phyloP scores from a whole-genome alignment of 2,329 filamentous ascomycete species.

The Trichothecium roseum region DNA sequence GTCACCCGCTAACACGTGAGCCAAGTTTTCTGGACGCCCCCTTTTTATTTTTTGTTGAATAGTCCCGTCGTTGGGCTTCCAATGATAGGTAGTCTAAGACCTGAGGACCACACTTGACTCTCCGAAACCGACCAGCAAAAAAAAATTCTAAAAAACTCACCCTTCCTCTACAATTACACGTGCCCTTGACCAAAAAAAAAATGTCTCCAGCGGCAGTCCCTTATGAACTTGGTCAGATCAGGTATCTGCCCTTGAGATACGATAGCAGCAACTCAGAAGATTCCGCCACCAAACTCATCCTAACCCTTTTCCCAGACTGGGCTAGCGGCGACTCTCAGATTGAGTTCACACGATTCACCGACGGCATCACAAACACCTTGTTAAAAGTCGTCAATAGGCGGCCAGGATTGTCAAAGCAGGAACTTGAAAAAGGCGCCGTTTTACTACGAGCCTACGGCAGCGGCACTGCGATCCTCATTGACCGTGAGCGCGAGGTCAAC shows the following conservation, averaged over 20 bases:
- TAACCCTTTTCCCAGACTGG: conserved; percentile 79
- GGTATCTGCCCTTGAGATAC: conserved; percentile 67
- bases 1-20: too few relatives aligned
- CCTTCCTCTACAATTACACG: not conserved
- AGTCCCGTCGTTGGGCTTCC: too few relatives aligned
- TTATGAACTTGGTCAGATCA: conserved; percentile 34
- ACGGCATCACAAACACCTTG: conserved; percentile 95
- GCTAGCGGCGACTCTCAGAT: conserved; percentile 60
- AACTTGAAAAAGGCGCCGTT: conserved; percentile 75
- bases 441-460: conserved; percentile 89
- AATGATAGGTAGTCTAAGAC: too few relatives aligned
- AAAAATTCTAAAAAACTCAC: too few relatives aligned
- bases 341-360: conserved; percentile 84
- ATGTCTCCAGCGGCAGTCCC: conserved; percentile 23
- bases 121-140: too few relatives aligned
- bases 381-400: conserved; percentile 65
- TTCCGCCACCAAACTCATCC: conserved; percentile 70
- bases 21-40: too few relatives aligned
- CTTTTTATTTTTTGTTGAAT: too few relatives aligned
- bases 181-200: conserved; percentile 4
- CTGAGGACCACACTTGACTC: too few relatives aligned
- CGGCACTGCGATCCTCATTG: conserved; percentile 89
- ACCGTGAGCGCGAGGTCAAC: conserved; percentile 73
- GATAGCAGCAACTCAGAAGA: conserved; percentile 64
- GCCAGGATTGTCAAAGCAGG: conserved; percentile 54